Evolutionary conservation across 768 basidiomycete genomes (phyloP), one percentile per base, ranked within the genome.

Genomic region (Tricholoma hemisulphureum): DNA sequence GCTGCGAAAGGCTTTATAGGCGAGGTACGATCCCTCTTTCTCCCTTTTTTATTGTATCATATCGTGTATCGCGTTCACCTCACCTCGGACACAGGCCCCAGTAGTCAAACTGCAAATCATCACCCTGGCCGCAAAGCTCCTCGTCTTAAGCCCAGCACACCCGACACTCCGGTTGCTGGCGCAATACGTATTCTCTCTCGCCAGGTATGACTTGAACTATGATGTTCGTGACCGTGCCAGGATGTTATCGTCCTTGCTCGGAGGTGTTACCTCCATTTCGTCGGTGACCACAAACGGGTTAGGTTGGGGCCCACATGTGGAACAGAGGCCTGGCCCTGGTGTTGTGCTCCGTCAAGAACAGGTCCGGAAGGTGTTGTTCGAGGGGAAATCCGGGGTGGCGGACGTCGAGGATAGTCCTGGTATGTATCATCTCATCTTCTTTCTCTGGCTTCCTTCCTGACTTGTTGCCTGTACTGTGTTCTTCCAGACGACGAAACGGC

Each of bases 211-310:
- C 72, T 64, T 75, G 18, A 85, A 89, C 65, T 96, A 92, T 71
- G 93, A 97, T 65, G 88, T 98, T 31, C 82, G 97, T 29, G 97
- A 98, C 69, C 87, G 95, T 23, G 87, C 86, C 4, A 83, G 96
- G 51, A 88, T 94, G 82, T 70, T 97, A 24, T 73, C 78, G 16
- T 82, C 87, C 5, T 79, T 98, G 13, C 77, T 96, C 14, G 69
- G 75, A 2, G 87, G 91, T 31, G 64, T 84, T 6, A 67, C 68
- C 52, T 65, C 71, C 5, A 57, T 61, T 21, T 53, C 71, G n/a
- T 66, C 73, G 26, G 75, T 72, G 32, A 76, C 75, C 13, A 71
- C 69, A 10, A 71, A 13, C 68, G 68, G 16, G 83, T 24, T 18
- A 21, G 9, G 18, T 20, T 18, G 9, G 14, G 24, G 14, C 5